phyloP scores from a whole-genome alignment of 2,329 filamentous ascomycete species.

The Waltergamsia citrina region DNA sequence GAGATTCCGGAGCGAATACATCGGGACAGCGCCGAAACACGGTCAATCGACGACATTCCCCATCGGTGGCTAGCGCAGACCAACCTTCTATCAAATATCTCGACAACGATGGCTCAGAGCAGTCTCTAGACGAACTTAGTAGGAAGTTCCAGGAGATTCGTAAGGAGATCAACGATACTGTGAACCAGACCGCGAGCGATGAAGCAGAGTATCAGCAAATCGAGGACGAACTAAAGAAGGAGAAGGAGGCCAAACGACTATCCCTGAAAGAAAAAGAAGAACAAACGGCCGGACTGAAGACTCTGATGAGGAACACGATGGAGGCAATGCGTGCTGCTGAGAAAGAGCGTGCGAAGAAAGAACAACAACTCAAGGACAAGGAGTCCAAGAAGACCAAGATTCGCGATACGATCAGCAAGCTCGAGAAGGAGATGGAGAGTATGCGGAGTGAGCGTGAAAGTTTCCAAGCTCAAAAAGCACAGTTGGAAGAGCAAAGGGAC shows the following conservation, averaged over 20 bases:
- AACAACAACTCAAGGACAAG: slow-evolving; percentile 61
- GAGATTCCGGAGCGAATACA: slow-evolving; percentile 48
- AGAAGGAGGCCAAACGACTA: slow-evolving; percentile 70
- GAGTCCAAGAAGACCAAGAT: slow-evolving; percentile 59
- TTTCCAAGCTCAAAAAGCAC: slow-evolving; percentile 43
- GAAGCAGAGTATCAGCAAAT: slow-evolving; percentile 60
- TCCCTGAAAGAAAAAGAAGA: slow-evolving; percentile 85
- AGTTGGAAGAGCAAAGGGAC: slow-evolving; percentile 41
- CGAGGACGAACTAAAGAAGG: slow-evolving; percentile 60
- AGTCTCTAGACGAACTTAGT: slow-evolving; percentile 69
- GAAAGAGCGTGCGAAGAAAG: slow-evolving; percentile 68
- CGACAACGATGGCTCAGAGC: slow-evolving; percentile 44
- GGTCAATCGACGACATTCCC: slow-evolving; percentile 66
- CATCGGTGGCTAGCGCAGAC: slow-evolving; percentile 52
- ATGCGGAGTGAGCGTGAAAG: slow-evolving; percentile 47
- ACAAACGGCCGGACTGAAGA: slow-evolving; percentile 73
- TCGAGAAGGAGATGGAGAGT: slow-evolving; percentile 52
- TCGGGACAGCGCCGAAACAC: slow-evolving; percentile 37
- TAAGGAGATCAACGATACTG: slow-evolving; percentile 72
- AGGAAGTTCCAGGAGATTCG: slow-evolving; percentile 71
- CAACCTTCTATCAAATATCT: slow-evolving; percentile 35
- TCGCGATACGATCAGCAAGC: slow-evolving; percentile 59
- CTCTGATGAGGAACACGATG: slow-evolving; percentile 71
- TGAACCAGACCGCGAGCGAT: slow-evolving; percentile 61
- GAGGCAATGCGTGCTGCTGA: slow-evolving; percentile 74